These are phyloP conservation scores for Rhodotorula mucilaginosa DNA, from an alignment of 1,284 basidiomycete genomes.

Conservation along the genomic window DNA sequence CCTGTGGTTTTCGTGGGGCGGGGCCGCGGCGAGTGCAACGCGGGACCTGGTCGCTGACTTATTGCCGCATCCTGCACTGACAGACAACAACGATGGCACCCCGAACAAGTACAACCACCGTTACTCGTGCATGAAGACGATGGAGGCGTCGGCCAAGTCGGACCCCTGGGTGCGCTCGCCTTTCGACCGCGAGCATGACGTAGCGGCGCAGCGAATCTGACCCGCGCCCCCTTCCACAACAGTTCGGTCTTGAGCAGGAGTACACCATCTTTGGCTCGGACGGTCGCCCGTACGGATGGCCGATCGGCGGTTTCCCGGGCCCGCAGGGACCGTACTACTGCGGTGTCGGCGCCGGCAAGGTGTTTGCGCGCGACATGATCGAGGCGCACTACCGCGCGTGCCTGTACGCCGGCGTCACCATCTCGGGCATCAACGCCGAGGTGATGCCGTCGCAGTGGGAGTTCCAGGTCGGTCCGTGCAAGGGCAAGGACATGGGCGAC, in stretches of 20 bases:
- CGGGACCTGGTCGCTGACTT: background rate
- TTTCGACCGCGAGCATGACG: no score
- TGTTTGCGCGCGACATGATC: slow-evolving; percentile 97
- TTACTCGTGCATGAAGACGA: slow-evolving; percentile 67
- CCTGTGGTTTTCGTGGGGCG: background rate
- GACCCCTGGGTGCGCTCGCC: slow-evolving; percentile 84
- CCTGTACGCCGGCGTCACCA: slow-evolving; percentile 94
- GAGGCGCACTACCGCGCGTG: slow-evolving; percentile 98
- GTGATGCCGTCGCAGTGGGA: slow-evolving; percentile 97
- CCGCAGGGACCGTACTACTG: slow-evolving; percentile 99
- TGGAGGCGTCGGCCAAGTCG: slow-evolving; percentile 74
- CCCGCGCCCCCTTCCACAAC: background rate
- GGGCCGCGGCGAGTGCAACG: background rate
- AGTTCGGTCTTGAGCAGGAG: slow-evolving; percentile 79
- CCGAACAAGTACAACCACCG: slow-evolving; percentile 97
- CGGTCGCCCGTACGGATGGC: slow-evolving; percentile 91
- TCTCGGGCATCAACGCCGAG: slow-evolving; percentile 99
- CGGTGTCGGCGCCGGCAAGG: slow-evolving; percentile 96
- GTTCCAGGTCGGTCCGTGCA: slow-evolving; percentile 98
- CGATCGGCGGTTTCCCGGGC: slow-evolving; percentile 89
- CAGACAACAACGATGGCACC: slow-evolving; percentile 93
- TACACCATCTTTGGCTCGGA: slow-evolving; percentile 97
- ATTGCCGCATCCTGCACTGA: no score
- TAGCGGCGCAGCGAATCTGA: background rate
- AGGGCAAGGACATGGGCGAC: slow-evolving; percentile 97